Base-by-base conservation (phyloP, 257 asterid genomes). In the Agastache rugosa region DNA sequence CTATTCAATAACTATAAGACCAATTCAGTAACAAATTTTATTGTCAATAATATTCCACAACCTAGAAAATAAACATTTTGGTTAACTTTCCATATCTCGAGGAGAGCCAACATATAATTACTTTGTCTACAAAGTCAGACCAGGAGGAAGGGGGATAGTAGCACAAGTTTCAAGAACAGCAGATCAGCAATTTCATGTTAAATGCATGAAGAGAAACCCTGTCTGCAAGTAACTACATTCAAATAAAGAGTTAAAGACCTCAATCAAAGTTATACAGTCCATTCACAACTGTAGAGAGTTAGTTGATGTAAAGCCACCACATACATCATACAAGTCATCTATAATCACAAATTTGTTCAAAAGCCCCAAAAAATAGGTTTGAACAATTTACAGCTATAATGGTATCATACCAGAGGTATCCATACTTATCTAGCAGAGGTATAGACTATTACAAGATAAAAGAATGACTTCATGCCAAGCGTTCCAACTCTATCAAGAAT, bases 151-250 rank as follows among this genome's bases (percentile, higher is more conserved):
- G 72, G 72, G 37, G 39, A 61, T 29, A 50, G 72, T 10, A 63
- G 80, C 37, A 64, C 69, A 71, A 62, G 54, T 45, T 27, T 39
- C 12, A 60, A 41, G 75, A 71, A 62, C 31, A 51, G 34, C 75
- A 39, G 59, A 73, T 77, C 79, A 56, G 61, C 72, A 63, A 47
- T 61, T 59, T 74, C 39, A 42, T 42, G 51, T 65, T 25, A 8
- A 64, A 9, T 55, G 31, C 25, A 47, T 29, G 44, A n/a, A 73
- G 55, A n/a, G 55, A 9, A 50, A 37, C 47, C 47, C 25, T 74
- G 31, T 42, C 71, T n/a, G 23, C 44, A 66, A 35, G 59, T 75
- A 64, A 37, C 73, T 63, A 71, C 2, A 41, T 53, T 19, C 63
- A 76, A 23, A 15, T 56, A 50, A 63, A 5, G 29, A 25, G 29